A percentile compares a stretch with the other conserved stretches of the same genome.
These are phyloP conservation scores for Coniochaeta sp. DNA, from an alignment of 2,329 filamentous ascomycete genomes.

Conservation along the genomic window DNA sequence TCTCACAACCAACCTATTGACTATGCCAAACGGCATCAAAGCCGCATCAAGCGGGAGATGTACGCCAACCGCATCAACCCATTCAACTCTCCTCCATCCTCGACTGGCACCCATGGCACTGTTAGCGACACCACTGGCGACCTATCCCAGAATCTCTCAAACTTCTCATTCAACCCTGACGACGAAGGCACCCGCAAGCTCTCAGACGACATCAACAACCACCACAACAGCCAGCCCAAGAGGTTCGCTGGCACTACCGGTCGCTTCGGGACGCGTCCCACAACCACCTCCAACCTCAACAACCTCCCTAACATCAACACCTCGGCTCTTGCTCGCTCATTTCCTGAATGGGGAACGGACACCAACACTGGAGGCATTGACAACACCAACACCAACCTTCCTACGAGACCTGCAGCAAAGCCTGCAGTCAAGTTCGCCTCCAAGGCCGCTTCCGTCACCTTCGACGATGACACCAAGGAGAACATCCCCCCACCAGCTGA, in stretches of 20 bases:
- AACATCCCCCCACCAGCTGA: slow-evolving; percentile 32
- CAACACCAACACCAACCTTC: slow-evolving; percentile 12
- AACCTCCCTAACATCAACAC: slow-evolving; percentile 21
- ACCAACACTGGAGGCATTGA: slow-evolving; percentile 2
- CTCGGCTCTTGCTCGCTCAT: slow-evolving; percentile 35
- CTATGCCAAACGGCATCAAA: slow-evolving; percentile 1
- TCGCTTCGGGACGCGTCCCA: slow-evolving; percentile 16
- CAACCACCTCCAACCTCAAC: slow-evolving; percentile 6
- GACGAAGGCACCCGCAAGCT: slow-evolving; percentile 46
- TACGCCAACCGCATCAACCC: slow-evolving; percentile 46
- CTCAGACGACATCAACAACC: slow-evolving; percentile 38
- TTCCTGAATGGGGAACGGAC: slow-evolving; percentile 40
- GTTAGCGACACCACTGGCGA: slow-evolving; percentile 47
- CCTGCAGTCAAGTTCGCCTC: slow-evolving; percentile 6
- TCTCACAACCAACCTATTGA: not conserved
- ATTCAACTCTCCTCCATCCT: slow-evolving; percentile 52
- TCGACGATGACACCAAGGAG: slow-evolving; percentile 33
- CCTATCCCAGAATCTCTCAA: slow-evolving; percentile 43
- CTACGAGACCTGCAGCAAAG: slow-evolving; percentile 8
- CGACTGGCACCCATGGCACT: slow-evolving; percentile 50
- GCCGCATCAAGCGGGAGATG: slow-evolving; percentile 35
- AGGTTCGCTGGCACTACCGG: slow-evolving; percentile 14
- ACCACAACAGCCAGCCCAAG: slow-evolving; percentile 13
- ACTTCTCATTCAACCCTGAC: slow-evolving; percentile 45
- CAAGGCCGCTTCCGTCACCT: slow-evolving; percentile 25